These are phyloP conservation scores for Podila epigama DNA, from an alignment of 192 early-diverging fungal species.

Conservation along the genomic window DNA sequence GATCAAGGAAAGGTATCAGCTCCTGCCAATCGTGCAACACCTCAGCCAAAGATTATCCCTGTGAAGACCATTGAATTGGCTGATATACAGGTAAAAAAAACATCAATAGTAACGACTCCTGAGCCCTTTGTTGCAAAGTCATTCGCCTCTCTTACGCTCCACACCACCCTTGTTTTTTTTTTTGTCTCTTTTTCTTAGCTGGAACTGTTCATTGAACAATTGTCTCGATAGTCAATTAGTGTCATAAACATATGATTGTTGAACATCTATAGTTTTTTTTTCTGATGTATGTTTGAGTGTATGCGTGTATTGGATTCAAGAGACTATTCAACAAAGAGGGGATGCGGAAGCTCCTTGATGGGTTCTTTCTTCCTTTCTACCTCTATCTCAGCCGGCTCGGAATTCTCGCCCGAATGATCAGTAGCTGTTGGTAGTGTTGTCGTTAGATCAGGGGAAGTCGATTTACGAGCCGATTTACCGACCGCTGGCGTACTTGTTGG, in stretches of 20 bases:
- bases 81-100: slow-evolving; percentile 25
- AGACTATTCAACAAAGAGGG: slow-evolving; percentile 44
- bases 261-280: background rate
- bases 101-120: background rate
- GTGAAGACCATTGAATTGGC: slow-evolving; percentile 36
- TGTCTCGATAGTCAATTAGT: background rate
- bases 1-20: slow-evolving; percentile 26
- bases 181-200: background rate
- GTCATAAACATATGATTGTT: background rate
- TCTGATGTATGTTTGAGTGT: background rate
- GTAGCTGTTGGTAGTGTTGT: slow-evolving; percentile 1
- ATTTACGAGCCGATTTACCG: background rate
- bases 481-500: background rate
- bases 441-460: slow-evolving; percentile 9
- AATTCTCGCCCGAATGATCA: background rate
- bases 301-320: background rate
- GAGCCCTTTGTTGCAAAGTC: background rate
- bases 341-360: slow-evolving; percentile 33
- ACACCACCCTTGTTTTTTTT: background rate
- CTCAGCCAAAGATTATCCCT: slow-evolving; percentile 28
- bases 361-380: slow-evolving; percentile 8
- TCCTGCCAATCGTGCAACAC: background rate
- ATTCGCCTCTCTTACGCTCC: no score
- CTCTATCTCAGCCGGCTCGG: slow-evolving; percentile 3
- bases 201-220: slow-evolving; percentile 19